Evolutionary conservation across 805 yeast species (phyloP), one percentile per base, ranked within the genome.

Genomic region (Ogataea pini): DNA sequence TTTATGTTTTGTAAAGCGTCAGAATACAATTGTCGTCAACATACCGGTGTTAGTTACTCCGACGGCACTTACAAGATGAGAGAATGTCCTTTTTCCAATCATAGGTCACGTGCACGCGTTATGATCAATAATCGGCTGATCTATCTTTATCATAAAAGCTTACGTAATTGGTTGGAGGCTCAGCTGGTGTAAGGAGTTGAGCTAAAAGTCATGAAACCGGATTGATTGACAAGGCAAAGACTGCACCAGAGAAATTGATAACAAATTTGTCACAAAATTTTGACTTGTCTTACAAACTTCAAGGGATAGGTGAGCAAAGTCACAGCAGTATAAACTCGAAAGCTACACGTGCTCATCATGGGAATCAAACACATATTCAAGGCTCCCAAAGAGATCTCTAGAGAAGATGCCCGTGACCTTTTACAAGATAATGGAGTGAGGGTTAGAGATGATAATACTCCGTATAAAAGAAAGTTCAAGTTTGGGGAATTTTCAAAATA

Each of bases 361-460:
- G 82, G 82, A 13, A 52, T 77, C 45, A 77, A 72, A 58, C 74
- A 71, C 38, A 63, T 76, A 40, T 78, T 77, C 60, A 78, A 69
- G 47, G 74, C 80, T 16, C 79, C 79, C 12, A 69, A 73, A 44
- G 82, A 78, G 57, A 71, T 71, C 46, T 69, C 72, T 4, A 64
- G 67, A 18, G 71, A 71, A 13, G 70, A 71, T 37, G 68, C 72
- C 38, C 62, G 72, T 34, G 77, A 76, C 12, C 55, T 63, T 14
- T 63, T 79, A 54, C 67, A 67, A 51, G 71, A 70, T 31, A 61
- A 72, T 32, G 82, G 80, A 36, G 65, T 77, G 19, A 60, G 71
- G 3, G 68, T 71, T 14, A 75, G 71, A 49, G 64, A 65, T 12
- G 65, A 62, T 2, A 54, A 51, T n/a, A 49, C 47, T 9, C 46